Percentiles rank a stretch among this genome's conserved stretches.
These are phyloP conservation scores for Gracilaria domingensis DNA, from an alignment of 23 red algal species.

Conservation along the genomic window DNA sequence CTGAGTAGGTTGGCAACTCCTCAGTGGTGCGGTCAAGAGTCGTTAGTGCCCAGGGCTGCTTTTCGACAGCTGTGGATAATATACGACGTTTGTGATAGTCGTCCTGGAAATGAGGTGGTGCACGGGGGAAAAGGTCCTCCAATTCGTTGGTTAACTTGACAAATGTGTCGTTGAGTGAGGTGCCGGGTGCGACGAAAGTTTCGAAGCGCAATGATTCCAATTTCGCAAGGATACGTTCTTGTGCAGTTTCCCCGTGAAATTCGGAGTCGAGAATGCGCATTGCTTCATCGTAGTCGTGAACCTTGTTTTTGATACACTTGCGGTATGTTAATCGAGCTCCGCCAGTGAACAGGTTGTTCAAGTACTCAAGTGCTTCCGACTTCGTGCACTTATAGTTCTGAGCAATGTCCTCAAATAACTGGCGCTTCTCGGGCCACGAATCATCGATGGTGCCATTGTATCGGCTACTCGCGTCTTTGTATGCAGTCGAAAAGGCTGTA, in stretches of 20 bases:
- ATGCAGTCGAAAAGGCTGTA: conserved; percentile 24
- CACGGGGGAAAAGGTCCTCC: neutral
- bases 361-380: neutral
- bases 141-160: neutral
- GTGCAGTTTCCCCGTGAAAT: neutral
- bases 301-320: neutral
- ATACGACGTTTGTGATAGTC: neutral
- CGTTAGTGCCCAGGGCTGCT: conserved; percentile 12
- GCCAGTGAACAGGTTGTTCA: conserved; percentile 28
- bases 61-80: neutral
- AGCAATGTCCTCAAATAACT: conserved; percentile 18
- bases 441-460: conserved; percentile 9
- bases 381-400: neutral
- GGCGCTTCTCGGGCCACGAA: conserved; percentile 14
- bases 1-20: conserved; percentile 14
- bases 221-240: conserved; percentile 14
- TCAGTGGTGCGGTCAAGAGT: conserved; percentile 23
- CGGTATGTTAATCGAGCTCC: neutral
- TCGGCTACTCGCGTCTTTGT: neutral
- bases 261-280: neutral
- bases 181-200: neutral
- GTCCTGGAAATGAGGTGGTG: neutral
- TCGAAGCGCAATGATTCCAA: neutral
- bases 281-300: neutral
- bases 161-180: conserved; percentile 1